phyloP scores from a whole-genome alignment of 306 rosid genomes.

The Arachis hypogaea region DNA sequence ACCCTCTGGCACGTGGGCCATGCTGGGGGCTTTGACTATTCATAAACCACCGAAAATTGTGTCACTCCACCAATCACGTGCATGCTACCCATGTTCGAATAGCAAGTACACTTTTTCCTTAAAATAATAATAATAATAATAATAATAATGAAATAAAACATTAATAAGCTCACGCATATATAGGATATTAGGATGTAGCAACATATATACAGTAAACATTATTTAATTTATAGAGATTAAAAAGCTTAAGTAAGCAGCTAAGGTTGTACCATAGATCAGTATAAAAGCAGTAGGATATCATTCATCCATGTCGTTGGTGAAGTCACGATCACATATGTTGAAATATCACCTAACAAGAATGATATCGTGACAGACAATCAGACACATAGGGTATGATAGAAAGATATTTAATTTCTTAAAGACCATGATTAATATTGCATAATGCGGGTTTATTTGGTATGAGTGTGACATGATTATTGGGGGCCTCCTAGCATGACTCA shows the following conservation, averaged over 20 bases:
- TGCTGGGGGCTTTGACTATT: constrained; percentile 35
- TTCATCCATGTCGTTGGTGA: too few species aligned
- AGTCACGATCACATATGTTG: background rate
- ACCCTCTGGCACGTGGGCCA: constrained; percentile 5
- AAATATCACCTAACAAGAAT: background rate
- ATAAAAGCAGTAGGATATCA: too few species aligned
- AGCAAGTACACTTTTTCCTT: background rate
- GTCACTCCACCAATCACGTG: constrained; percentile 1
- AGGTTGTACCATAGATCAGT: too few species aligned
- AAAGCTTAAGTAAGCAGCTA: too few species aligned
- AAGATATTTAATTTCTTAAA: background rate
- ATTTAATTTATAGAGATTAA: too few species aligned
- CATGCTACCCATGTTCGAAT: background rate
- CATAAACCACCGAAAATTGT: background rate
- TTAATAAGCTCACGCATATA: too few species aligned
- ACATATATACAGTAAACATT: too few species aligned
- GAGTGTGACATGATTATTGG: background rate
- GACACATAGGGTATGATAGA: background rate
- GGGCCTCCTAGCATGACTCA: background rate
- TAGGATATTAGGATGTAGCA: too few species aligned
- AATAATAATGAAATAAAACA: too few species aligned
- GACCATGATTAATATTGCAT: background rate
- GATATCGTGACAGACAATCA: background rate
- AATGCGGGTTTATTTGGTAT: background rate
- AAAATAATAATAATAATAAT: too few species aligned